These are phyloP conservation scores for Hypoxylon sp. DNA, from an alignment of 2,329 filamentous ascomycete species.

Conservation along the genomic window DNA sequence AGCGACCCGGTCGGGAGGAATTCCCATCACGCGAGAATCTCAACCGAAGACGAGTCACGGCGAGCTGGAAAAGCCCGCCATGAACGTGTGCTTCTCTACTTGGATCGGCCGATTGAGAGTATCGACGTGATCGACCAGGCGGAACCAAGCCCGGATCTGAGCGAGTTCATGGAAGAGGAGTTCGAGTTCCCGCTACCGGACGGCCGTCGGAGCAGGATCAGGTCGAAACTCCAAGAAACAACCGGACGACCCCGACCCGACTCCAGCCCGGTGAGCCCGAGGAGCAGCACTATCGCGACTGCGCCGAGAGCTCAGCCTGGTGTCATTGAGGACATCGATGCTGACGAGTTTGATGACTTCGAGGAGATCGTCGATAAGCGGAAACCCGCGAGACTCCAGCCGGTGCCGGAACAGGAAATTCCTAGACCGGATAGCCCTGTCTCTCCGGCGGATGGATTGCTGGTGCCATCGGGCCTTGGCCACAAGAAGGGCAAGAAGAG, in stretches of 20 bases:
- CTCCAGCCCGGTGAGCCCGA: constrained; percentile 41
- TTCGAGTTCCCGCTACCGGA: constrained; percentile 41
- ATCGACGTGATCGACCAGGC: constrained; percentile 46
- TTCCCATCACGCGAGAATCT: constrained; percentile 1
- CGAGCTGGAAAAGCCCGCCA: constrained; percentile 43
- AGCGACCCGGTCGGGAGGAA: constrained; percentile 27
- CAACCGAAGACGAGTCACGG: constrained; percentile 31
- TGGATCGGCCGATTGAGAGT: constrained; percentile 49
- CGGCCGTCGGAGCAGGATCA: constrained; percentile 43
- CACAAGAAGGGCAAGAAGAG: constrained; percentile 53
- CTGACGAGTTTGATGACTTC: constrained; percentile 42
- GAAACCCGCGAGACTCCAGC: constrained; percentile 13
- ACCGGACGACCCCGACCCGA: constrained; percentile 37
- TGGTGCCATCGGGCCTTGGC: constrained; percentile 41
- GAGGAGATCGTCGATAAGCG: constrained; percentile 30
- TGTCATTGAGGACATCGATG: constrained; percentile 41
- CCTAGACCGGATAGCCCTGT: constrained; percentile 57
- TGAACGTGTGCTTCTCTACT: constrained; percentile 51
- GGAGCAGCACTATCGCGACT: constrained; percentile 14
- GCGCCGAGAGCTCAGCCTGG: constrained; percentile 21
- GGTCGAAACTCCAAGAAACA: constrained; percentile 28
- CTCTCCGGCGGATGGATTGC: constrained; percentile 38
- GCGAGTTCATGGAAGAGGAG: constrained; percentile 55
- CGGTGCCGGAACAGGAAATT: constrained; percentile 42
- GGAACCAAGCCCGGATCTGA: constrained; percentile 52